Evolutionary conservation across 2,329 filamentous ascomycete genomes (phyloP).

Genomic region (Alternaria infectoria): DNA sequence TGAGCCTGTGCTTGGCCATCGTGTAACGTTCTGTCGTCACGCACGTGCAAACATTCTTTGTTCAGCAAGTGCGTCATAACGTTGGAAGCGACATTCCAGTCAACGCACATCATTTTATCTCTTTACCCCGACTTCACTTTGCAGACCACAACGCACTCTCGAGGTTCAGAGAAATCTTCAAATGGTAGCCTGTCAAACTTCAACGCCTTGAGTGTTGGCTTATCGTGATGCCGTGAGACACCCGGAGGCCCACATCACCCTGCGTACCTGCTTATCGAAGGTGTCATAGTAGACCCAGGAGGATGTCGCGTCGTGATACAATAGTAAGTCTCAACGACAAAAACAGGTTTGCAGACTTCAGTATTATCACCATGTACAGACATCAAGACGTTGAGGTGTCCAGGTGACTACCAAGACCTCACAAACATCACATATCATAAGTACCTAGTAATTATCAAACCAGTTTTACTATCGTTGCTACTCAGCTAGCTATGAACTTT

Average conservation of each 20-base stretch:
- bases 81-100: too few relatives aligned
- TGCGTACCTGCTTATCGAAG: background rate
- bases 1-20: too few relatives aligned
- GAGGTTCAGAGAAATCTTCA: background rate
- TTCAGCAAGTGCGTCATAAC: too few relatives aligned
- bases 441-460: background rate
- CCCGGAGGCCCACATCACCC: background rate
- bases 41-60: too few relatives aligned
- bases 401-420: background rate
- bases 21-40: too few relatives aligned
- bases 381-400: background rate
- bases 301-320: background rate
- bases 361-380: background rate
- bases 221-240: background rate
- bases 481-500: constrained; percentile 8
- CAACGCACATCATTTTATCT: background rate
- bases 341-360: background rate
- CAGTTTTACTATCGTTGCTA: constrained; percentile 10
- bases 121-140: background rate
- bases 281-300: background rate
- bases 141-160: background rate
- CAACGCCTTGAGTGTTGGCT: background rate
- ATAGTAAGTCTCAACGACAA: background rate
- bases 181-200: background rate
- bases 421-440: background rate